These are phyloP conservation scores for Phytophthora brassicae DNA, from an alignment of 352 stramenopile species.

Conservation along the genomic window DNA sequence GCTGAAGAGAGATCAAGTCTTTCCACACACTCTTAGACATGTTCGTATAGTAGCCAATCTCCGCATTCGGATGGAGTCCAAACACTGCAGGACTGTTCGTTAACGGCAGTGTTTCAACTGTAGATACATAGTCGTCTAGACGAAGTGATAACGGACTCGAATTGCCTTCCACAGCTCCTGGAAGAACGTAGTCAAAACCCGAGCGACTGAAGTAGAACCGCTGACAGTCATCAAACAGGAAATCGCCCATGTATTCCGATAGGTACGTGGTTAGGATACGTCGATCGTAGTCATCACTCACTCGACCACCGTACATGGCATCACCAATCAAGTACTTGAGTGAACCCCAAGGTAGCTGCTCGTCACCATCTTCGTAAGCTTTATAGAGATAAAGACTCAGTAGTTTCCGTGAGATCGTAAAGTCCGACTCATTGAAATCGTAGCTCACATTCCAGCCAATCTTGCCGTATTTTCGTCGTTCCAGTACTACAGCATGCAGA, in stretches of 20 bases:
- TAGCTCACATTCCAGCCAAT: conserved; percentile 98
- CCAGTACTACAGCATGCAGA: conserved; percentile 94
- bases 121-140: conserved; percentile 78
- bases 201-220: conserved; percentile 93
- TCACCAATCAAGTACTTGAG: conserved; percentile 96
- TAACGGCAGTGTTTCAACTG: conserved; percentile 91
- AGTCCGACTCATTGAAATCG: conserved; percentile 97
- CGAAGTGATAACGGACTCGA: conserved; percentile 20
- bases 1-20: conserved; percentile 93
- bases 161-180: conserved; percentile 32
- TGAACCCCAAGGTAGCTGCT: conserved; percentile 93
- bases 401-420: conserved; percentile 92
- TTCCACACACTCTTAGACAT: conserved; percentile 94
- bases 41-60: conserved; percentile 96
- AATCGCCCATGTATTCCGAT: conserved; percentile 97
- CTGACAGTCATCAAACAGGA: conserved; percentile 94
- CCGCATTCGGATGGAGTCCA: conserved; percentile 94
- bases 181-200: conserved; percentile 93
- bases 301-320: conserved; percentile 96
- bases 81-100: conserved; percentile 95
- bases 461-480: conserved; percentile 96
- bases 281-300: conserved; percentile 96
- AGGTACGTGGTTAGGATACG: conserved; percentile 94
- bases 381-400: conserved; percentile 94
- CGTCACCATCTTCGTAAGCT: conserved; percentile 90